A percentile compares a stretch with the other conserved stretches of the same genome.
These are phyloP conservation scores for Candolleomyces eurysporus DNA, from an alignment of 768 basidiomycete species.

Conservation along the genomic window DNA sequence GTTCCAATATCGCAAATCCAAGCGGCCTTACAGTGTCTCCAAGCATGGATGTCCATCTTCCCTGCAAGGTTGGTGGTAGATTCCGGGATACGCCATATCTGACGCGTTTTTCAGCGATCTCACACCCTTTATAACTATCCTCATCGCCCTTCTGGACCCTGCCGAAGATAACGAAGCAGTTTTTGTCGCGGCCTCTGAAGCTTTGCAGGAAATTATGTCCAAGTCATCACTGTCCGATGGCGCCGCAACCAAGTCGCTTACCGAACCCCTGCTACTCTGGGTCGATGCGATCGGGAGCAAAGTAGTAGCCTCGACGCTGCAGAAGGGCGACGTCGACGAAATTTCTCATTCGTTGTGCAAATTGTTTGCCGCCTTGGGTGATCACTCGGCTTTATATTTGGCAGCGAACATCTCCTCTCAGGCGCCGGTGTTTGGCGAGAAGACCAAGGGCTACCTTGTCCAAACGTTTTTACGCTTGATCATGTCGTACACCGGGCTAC, in stretches of 20 bases:
- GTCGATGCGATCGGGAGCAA: conserved; percentile 50
- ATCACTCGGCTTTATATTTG: conserved; percentile 81
- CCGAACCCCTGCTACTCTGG: conserved; percentile 88
- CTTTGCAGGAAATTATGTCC: conserved; percentile 75
- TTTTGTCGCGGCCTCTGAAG: conserved; percentile 66
- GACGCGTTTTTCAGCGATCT: conserved; percentile 49
- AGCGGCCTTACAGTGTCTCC: conserved; percentile 75
- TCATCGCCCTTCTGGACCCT: conserved; percentile 64
- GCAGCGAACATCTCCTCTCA: conserved; percentile 63
- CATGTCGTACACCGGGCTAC: conserved; percentile 67
- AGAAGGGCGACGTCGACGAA: conserved; percentile 47
- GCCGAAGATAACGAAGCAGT: conserved; percentile 46
- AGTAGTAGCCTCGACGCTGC: conserved; percentile 37
- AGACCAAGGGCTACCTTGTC: conserved; percentile 34
- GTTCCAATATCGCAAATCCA: conserved; percentile 48
- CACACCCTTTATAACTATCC: conserved; percentile 59
- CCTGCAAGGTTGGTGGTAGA: conserved; percentile 54
- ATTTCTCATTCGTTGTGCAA: conserved; percentile 75
- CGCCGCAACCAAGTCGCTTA: conserved; percentile 65
- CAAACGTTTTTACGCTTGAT: conserved; percentile 73
- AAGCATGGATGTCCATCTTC: conserved; percentile 77
- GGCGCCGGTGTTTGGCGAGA: conserved; percentile 29
- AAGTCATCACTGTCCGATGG: conserved; percentile 74
- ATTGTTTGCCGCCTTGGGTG: conserved; percentile 76
- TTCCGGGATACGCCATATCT: not conserved